Conservation (phyloP, 208 protist species). For the Acanthamoeba royreba region DNA sequence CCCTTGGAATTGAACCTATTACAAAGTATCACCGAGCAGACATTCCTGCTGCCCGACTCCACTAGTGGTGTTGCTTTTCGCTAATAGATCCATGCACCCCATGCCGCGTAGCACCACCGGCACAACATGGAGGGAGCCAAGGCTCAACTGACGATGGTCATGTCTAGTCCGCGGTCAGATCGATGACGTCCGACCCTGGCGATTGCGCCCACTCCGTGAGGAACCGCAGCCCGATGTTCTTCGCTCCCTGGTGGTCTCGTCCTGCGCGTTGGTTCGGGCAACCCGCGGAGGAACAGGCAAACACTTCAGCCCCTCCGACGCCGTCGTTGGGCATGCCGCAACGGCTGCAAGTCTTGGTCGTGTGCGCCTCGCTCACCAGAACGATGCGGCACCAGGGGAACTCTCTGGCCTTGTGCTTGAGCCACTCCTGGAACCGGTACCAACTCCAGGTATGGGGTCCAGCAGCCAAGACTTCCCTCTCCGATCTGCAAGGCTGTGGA, state of each 20-base stretch:
- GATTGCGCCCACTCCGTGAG: neutral
- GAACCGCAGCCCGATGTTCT: neutral
- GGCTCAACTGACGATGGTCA: neutral
- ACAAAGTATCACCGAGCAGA: too few relatives aligned
- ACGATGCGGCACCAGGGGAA: neutral
- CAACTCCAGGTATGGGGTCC: neutral
- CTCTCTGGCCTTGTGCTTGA: slow-evolving; percentile 15
- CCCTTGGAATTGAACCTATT: too few relatives aligned
- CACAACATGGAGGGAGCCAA: neutral
- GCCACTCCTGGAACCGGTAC: slow-evolving; percentile 26
- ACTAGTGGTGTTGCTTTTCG: too few relatives aligned
- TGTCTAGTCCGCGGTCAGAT: neutral
- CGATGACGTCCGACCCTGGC: neutral
- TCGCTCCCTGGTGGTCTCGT: neutral
- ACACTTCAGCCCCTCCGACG: neutral
- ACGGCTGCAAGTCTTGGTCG: neutral
- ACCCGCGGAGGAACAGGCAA: neutral
- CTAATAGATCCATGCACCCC: too few relatives aligned
- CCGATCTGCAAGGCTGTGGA: neutral
- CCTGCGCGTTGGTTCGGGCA: neutral
- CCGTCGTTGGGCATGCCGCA: neutral
- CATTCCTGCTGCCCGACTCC: too few relatives aligned
- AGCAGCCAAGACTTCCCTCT: neutral
- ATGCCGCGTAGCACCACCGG: too few relatives aligned
- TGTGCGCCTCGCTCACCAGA: neutral